Evolutionary conservation across 148 eudicot species (phyloP), one percentile per base, ranked within the genome.

Genomic region (Chenopodium quinoa): DNA sequence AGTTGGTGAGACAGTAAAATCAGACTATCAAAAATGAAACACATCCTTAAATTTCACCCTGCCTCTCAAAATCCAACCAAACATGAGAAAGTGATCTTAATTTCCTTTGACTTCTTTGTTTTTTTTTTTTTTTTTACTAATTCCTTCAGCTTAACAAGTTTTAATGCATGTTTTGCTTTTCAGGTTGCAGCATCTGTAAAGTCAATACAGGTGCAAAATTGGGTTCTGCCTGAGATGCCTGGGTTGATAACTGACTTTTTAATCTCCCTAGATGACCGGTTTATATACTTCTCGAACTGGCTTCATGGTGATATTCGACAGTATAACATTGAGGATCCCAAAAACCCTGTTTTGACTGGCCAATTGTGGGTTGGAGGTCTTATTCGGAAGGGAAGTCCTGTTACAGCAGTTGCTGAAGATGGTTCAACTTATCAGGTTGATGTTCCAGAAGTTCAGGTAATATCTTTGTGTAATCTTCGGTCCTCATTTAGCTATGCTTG

Each of bases 261-360:
- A 63, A 90, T 97, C 4, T 92, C 98, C 64, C 89, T 97, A 19
- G 98, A 97, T 82, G 99, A 97, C 75, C 97, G 92, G 17, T 94
- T 89, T 79, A 88, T 97, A 17, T 97, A 97, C 88, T 82, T 97
- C 71, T 88, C 88, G 23, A 97, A 97, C 85, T 97, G 99, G 99
- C 98, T 97, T 63, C 99, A 97, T 87, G 99, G 99, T 58, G 99
- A 97, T 87, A 85, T 97, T 44, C 90, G 99, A 74, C 99, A 97
- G 73, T 97, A 97, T 79, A 92, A 91, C 85, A 94, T 97, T n/a
- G 92, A 91, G 88, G 99, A 97, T 72, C 98, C 98, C 50, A 88
- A 86, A 84, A 91, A 87, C 70, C 97, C 97, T 9, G 86, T 87
- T 29, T 88, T 97, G 77, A 84, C 87, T 3, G 98, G 99, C 66